Percentiles rank a stretch among this genome's conserved stretches.
Conservation (phyloP, 257 asterid genomes). For the Solanum verrucosum region DNA sequence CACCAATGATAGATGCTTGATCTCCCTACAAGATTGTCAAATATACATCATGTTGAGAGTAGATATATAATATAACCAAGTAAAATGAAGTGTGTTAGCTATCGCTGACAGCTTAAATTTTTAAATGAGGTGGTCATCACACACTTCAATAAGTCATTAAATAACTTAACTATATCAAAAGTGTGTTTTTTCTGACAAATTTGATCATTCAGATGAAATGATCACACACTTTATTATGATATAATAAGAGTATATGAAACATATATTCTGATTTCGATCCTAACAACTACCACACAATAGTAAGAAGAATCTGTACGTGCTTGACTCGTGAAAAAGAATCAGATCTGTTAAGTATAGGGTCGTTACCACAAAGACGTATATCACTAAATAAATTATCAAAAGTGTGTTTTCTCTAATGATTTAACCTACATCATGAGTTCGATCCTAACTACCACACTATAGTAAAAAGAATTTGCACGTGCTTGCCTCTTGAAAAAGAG, state of each 20-base stretch:
- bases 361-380: background rate
- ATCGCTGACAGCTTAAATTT: background rate
- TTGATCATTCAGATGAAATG: background rate
- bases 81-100: background rate
- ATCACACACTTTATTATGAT: background rate
- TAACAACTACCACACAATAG: background rate
- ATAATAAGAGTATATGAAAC: background rate
- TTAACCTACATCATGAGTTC: background rate
- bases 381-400: background rate
- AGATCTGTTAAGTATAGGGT: background rate
- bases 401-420: background rate
- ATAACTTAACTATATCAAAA: background rate
- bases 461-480: background rate
- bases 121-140: background rate
- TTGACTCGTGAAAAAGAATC: background rate
- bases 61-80: background rate
- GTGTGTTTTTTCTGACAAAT: background rate
- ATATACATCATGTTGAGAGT: background rate
- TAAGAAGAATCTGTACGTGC: background rate
- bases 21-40: constrained; percentile 50
- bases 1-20: constrained; percentile 96
- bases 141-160: background rate
- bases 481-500: background rate
- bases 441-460: background rate
- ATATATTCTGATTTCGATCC: background rate